Percentiles rank a stretch among this genome's conserved stretches.
Conservation (phyloP, 768 basidiomycete genomes). For the Lepiota brunneoincarnata region DNA sequence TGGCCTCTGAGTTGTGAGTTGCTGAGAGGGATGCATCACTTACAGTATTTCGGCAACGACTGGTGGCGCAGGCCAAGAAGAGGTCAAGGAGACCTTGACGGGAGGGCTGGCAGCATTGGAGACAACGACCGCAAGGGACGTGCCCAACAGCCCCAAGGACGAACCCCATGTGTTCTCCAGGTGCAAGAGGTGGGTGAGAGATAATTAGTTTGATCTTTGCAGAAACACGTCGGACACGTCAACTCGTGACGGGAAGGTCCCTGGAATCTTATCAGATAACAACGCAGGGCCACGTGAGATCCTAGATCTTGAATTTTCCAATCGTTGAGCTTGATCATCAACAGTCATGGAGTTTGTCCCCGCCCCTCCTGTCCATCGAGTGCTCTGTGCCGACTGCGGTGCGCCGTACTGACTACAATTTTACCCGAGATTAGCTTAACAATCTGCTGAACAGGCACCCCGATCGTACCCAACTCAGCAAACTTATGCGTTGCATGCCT, state of each 20-base stretch:
- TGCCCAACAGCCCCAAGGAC: conserved; percentile 21
- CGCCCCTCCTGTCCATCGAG: conserved; percentile 72
- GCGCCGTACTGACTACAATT: conserved; percentile 17
- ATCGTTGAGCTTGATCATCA: conserved; percentile 7
- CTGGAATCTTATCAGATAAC: conserved; percentile 17
- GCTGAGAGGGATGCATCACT: conserved; percentile 23
- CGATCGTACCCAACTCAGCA: conserved; percentile 89
- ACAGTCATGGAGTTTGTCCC: conserved; percentile 74
- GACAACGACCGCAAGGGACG: conserved; percentile 15
- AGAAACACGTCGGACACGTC: conserved; percentile 22
- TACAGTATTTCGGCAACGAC: conserved; percentile 65
- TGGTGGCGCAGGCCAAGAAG: conserved; percentile 67
- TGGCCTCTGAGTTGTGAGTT: neutral
- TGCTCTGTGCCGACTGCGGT: conserved; percentile 91
- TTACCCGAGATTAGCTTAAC: neutral
- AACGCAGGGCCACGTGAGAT: too few species aligned
- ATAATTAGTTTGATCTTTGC: conserved; percentile 10
- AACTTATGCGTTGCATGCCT: conserved; percentile 90
- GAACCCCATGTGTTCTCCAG: conserved; percentile 29
- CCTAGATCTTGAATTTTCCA: conserved; percentile 9
- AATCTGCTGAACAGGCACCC: conserved; percentile 50
- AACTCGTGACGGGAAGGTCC: conserved; percentile 7
- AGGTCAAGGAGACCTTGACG: conserved; percentile 56
- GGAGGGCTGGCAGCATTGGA: conserved; percentile 35
- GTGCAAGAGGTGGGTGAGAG: neutral